Base-by-base conservation (phyloP, 768 basidiomycete genomes). In the Suillus lakei region DNA sequence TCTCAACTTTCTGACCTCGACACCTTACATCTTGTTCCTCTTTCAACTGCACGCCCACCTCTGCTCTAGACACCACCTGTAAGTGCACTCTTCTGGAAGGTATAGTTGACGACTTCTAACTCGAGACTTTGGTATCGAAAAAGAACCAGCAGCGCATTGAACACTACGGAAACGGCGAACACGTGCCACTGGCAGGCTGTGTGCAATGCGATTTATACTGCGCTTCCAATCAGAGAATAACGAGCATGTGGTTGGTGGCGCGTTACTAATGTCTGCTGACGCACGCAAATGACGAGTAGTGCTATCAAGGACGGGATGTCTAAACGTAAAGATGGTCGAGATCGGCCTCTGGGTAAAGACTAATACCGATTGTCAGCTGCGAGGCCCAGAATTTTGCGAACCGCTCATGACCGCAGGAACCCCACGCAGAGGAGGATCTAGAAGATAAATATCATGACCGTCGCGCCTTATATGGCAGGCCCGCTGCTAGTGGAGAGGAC, bases 141-240 rank as follows among this genome's bases (percentile, higher is more conserved):
- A 46, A 9, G 44, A 26, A 18, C 50, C 16, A 9, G 16, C 50
- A 9, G 8, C 15, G 23, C 46, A 48, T 48, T 48, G 23, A 23
- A 26, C 15, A 15, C 6, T 1, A 16, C 26, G 3, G 26, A 9
- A 50, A 6, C 3, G 7, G 15, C 12, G 74, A 81, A 84, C 5
- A 82, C 80, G 32, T 77, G 72, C 77, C 81, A n/a, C n/a, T n/a
- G n/a, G n/a, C n/a, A 82, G 51, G 68, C 66, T 59, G 83, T 80
- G 70, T 74, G 76, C 9, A 79, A 80, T 9, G 82, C 81, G 72
- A 82, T 82, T 67, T 82, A 74, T 3, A 82, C 80, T 64, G 62
- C 13, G 34, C 66, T 62, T 65, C 28, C 16, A 51, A 9, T 28
- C 4, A 51, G 7, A 18, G 4, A 28, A 18, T 7, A 28, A 18